Conservation (phyloP, 2,329 filamentous ascomycete species). For the Verticillium alfalfae region DNA sequence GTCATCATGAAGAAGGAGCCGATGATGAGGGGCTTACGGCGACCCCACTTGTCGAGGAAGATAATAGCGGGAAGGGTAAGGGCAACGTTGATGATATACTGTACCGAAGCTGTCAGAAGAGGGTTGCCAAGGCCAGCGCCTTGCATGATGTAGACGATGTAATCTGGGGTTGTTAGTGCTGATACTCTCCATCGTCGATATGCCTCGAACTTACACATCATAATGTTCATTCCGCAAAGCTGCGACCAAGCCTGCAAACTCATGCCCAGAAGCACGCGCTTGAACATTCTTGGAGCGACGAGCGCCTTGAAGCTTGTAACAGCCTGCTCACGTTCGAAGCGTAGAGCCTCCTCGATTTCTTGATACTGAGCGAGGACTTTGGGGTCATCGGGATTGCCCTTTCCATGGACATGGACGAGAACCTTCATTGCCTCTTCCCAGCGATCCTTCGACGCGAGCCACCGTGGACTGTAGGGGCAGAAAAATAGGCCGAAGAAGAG, state of each 20-base stretch:
- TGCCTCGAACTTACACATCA: conserved; percentile 35
- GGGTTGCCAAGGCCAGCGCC: conserved; percentile 50
- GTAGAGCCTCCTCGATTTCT: conserved; percentile 51
- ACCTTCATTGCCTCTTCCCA: conserved; percentile 60
- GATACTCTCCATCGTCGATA: fast-evolving
- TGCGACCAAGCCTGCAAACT: conserved; percentile 56
- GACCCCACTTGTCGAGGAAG: conserved; percentile 54
- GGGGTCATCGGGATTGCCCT: conserved; percentile 48
- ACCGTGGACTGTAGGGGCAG: conserved; percentile 61
- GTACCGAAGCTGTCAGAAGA: conserved; percentile 54
- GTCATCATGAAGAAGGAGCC: conserved; percentile 54
- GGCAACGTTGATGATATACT: conserved; percentile 59
- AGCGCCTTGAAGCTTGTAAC: conserved; percentile 43
- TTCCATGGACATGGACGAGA: conserved; percentile 53
- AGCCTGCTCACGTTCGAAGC: conserved; percentile 47
- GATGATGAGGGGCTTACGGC: conserved; percentile 48
- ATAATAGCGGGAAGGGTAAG: conserved; percentile 56
- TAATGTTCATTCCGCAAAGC: conserved; percentile 54
- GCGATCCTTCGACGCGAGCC: conserved; percentile 62
- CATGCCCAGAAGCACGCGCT: conserved; percentile 52
- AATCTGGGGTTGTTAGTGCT: conserved; percentile 24
- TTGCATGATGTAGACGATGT: conserved; percentile 57
- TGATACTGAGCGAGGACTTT: conserved; percentile 59
- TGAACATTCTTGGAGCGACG: conserved; percentile 43
- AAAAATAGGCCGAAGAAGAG: conserved; percentile 53